Base-by-base conservation (phyloP, 2,329 filamentous ascomycete species). In the Fusarium sp. region DNA sequence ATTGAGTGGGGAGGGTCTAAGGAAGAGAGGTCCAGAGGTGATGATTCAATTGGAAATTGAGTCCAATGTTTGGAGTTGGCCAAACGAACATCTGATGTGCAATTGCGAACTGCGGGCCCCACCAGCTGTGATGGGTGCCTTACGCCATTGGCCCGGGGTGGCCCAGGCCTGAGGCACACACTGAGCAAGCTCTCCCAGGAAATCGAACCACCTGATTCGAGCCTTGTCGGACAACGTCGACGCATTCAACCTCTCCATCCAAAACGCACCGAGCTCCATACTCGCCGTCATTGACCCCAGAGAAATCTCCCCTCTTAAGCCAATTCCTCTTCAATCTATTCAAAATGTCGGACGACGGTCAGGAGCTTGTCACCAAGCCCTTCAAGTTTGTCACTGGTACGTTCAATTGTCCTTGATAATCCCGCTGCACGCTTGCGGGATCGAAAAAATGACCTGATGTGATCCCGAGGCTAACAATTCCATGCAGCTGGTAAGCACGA, bases 371-470 rank as follows among this genome's bases (percentile, higher is more conserved):
- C 75, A 97, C 94, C 85, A 99, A 97, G 91, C 97, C 97, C 84
- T 99, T 99, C 92, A 99, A 99, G 92, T 98, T 98, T 86, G 96
- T 98, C 80, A 98, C 95, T 86, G 95, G 94, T 97, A 89, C 83
- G 93, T 82, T 31, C 46, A 65, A 65, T 61, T 40, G 47, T 46
- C 41, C 57, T 62, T 62, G 72, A 78, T 79, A 78, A 78, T 78
- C 76, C 78, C 78, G 77, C 77, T 75, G 67, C 76, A 73, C 34
- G 65, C 51, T 61, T 51, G 51, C 47, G 37, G 59, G 49, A 37
- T 71, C 69, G 53, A 69, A 76, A 72, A 77, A 78, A 78, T 78
- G 76, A 76, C 74, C 75, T 77, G 76, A 78, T 77, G 61, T 62
- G 72, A 71, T 71, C 72, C 77, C 78, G 77, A 80, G 77, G 79